Conservation (phyloP, 2,329 filamentous ascomycete genomes). For the Coleophoma eucalyptorum region DNA sequence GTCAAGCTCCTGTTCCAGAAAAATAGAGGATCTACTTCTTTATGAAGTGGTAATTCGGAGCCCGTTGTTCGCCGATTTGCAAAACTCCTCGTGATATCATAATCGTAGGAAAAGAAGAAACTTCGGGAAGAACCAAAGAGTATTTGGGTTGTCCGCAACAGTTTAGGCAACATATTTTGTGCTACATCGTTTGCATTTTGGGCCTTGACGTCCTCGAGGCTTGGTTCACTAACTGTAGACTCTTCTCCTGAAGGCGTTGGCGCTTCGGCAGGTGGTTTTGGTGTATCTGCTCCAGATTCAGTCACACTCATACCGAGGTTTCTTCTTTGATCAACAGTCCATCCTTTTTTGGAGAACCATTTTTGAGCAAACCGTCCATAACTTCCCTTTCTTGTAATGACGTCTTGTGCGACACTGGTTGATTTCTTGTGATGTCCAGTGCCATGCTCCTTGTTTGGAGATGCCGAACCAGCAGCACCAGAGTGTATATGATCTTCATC, state of each 20-base stretch:
- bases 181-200: constrained; percentile 12
- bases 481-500: constrained; percentile 10
- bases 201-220: constrained; percentile 1
- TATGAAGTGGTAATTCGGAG: constrained; percentile 60
- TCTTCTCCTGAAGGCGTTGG: constrained; percentile 6
- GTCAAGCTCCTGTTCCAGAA: constrained; percentile 89
- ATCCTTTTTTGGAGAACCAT: constrained; percentile 86
- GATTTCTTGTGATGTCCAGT: constrained; percentile 17
- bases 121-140: constrained; percentile 78
- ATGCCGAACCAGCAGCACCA: not conserved
- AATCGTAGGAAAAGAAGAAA: constrained; percentile 94
- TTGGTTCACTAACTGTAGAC: not conserved
- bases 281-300: constrained; percentile 6
- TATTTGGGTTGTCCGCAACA: constrained; percentile 78
- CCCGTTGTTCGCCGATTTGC: constrained; percentile 35
- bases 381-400: constrained; percentile 75
- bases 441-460: not conserved
- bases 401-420: constrained; percentile 79
- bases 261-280: constrained; percentile 27
- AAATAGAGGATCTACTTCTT: constrained; percentile 70
- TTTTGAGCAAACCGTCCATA: constrained; percentile 87
- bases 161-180: constrained; percentile 66
- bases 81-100: constrained; percentile 76
- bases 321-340: constrained; percentile 68
- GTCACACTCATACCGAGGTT: constrained; percentile 60